Evolutionary conservation across 345 rosid species (phyloP).

Genomic region (Isatis tinctoria): DNA sequence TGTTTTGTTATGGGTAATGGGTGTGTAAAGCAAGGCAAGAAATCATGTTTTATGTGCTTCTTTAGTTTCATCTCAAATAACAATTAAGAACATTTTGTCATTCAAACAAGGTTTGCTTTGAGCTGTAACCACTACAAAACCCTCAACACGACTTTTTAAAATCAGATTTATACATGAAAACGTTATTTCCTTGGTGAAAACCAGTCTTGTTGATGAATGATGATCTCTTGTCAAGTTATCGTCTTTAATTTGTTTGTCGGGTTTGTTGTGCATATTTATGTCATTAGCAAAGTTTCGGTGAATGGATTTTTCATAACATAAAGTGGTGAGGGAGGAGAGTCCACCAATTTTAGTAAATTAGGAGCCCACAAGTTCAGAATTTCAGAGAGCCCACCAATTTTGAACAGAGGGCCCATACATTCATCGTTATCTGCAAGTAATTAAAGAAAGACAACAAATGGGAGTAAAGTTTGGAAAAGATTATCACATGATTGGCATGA

Average conservation of each 20-base stretch:
- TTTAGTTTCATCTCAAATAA: not conserved
- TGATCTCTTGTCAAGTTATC: not conserved
- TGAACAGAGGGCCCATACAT: not conserved
- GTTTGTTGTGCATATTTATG: not conserved
- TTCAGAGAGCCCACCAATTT: not conserved
- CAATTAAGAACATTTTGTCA: not conserved
- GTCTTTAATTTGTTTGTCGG: not conserved
- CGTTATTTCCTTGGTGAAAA: not conserved
- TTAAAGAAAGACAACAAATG: not conserved
- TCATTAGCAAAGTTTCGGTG: not conserved
- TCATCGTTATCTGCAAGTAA: not conserved
- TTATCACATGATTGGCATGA: not conserved
- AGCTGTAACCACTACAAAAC: not conserved
- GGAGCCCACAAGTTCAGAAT: not conserved
- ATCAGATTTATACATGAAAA: not conserved
- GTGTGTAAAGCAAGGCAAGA: no score
- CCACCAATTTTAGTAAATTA: not conserved
- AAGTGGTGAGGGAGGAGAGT: not conserved
- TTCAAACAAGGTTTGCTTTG: not conserved
- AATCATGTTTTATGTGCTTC: not conserved
- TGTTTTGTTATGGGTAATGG: no score
- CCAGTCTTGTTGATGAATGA: not conserved
- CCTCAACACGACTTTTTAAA: not conserved
- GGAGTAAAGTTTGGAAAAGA: not conserved
- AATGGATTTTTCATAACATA: no score